phyloP scores from a whole-genome alignment of 805 yeast species.

The Metschnikowia aberdeeniae region DNA sequence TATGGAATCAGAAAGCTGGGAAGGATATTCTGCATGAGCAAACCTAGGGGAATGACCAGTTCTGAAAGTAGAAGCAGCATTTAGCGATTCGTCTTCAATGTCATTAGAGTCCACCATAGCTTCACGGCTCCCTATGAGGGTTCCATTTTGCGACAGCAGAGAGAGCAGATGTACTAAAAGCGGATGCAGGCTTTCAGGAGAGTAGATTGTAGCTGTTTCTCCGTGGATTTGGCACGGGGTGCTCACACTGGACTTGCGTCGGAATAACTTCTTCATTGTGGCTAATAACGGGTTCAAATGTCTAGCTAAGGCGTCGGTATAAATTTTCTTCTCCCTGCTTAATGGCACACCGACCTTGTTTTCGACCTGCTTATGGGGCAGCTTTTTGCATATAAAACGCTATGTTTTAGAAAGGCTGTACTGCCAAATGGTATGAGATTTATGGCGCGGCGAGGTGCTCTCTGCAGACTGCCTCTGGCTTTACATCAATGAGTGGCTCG shows the following conservation, averaged over 20 bases:
- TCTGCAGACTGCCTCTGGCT: too few species aligned
- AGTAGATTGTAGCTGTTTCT: conserved; percentile 1
- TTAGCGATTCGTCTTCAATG: neutral
- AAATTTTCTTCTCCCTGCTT: too few species aligned
- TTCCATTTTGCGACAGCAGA: neutral
- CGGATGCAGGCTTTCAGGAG: neutral
- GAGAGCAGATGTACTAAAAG: neutral
- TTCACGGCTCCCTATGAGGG: neutral
- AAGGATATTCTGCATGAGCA: neutral
- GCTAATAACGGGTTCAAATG: neutral
- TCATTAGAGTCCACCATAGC: neutral
- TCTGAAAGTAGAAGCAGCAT: too few species aligned
- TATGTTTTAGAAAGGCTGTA: too few species aligned
- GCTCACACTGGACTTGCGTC: conserved; percentile 7
- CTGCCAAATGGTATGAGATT: too few species aligned
- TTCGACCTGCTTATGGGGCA: too few species aligned
- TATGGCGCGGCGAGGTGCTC: too few species aligned
- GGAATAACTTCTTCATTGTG: conserved; percentile 5
- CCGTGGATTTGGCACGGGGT: neutral
- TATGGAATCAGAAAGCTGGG: neutral
- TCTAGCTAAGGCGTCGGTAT: too few species aligned
- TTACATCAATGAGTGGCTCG: too few species aligned
- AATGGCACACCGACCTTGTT: too few species aligned
- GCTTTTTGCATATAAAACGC: too few species aligned
- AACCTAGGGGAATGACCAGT: neutral